Conservation (phyloP, 805 yeast genomes). For the Saccharomyces eubayanus region DNA sequence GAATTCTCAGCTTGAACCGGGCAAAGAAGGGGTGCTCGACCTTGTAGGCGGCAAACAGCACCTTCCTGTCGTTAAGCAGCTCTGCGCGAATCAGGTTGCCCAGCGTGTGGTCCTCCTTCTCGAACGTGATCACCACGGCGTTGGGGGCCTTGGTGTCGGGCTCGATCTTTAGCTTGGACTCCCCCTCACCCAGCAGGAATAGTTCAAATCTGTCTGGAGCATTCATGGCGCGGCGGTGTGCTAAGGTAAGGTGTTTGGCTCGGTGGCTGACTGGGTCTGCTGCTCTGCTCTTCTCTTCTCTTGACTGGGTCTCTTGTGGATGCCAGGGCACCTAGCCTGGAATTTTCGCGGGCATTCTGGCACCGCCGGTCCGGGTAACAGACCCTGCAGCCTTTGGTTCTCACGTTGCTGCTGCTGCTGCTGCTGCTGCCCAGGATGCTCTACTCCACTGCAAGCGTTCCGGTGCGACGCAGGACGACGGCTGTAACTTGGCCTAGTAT, state of each 20-base stretch:
- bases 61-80: slow-evolving; percentile 75
- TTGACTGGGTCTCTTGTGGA: not conserved
- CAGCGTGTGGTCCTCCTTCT: slow-evolving; percentile 94
- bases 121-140: slow-evolving; percentile 85
- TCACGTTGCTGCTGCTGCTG: no score
- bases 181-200: slow-evolving; percentile 95
- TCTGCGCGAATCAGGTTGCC: slow-evolving; percentile 87
- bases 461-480: no score
- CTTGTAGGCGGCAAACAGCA: slow-evolving; percentile 94
- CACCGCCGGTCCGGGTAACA: not conserved
- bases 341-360: not conserved
- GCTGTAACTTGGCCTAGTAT: no score
- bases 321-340: not conserved
- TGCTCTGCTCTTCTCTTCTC: not conserved
- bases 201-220: slow-evolving; percentile 99
- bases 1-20: slow-evolving; percentile 86
- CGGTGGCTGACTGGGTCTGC: not conserved
- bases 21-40: slow-evolving; percentile 98
- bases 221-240: slow-evolving; percentile 54
- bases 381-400: no score
- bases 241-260: not conserved
- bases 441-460: no score
- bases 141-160: slow-evolving; percentile 95
- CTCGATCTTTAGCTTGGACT: slow-evolving; percentile 79
- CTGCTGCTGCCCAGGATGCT: no score